Evolutionary conservation across 495 filamentous ascomycete genomes (phyloP), one percentile per base, ranked within the genome.

Genomic region (Penicillium soppii): DNA sequence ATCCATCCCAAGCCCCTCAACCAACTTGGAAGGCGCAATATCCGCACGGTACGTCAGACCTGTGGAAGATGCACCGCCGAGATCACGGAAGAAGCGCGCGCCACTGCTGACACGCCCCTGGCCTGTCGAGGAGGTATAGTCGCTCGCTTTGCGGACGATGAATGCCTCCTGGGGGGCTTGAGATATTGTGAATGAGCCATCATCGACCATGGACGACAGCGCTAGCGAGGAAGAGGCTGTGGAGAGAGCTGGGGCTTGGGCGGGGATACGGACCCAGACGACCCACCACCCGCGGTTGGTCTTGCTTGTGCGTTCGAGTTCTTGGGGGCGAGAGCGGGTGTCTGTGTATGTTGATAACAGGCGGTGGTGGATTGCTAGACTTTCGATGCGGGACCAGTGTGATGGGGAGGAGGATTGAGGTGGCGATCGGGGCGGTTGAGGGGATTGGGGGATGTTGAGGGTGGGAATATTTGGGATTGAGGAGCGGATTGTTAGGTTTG

Each of bases 211-310:
- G n/a, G n/a, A n/a, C n/a, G n/a, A n/a, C n/a, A n/a, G n/a, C n/a
- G n/a, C n/a, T n/a, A n/a, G n/a, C n/a, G n/a, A n/a, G n/a, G n/a
- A 57, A 25, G 65, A 51, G 43, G 52, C 46, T 26, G 57, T 49
- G 29, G 56, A 61, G 59, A 55, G 55, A 45, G 44, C 38, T 52
- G 35, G 57, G 12, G 32, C 35, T 33, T 43, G 38, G 2, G 61
- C 76, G 3, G 84, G 72, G 7, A 92, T 71, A 33, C 88, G 78
- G 44, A 88, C 90, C 92, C 95, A 97, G 43, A 97, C 88, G 22
- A 97, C 77, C 94, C 95, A 98, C 92, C 92, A 98, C 1, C 91
- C 91, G 8, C 91, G 80, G 40, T 75, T 87, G 5, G 92, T 97
- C 76, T 96, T 95, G 68, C 85, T 89, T 10, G 88, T 97, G n/a